Conservation (phyloP, 495 filamentous ascomycete species). For the Podospora conica region DNA sequence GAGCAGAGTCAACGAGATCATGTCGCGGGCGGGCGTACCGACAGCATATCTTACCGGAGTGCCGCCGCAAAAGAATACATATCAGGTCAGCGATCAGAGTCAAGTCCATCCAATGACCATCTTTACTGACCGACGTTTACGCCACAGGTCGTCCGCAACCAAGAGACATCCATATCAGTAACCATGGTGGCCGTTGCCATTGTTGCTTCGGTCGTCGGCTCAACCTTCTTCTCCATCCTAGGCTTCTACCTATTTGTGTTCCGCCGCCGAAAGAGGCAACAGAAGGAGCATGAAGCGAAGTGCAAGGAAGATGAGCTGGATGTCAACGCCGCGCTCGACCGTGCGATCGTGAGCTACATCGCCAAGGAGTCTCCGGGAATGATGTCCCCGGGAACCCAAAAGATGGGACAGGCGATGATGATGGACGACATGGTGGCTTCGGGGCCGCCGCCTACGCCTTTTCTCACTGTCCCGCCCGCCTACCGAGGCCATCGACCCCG, state of each 20-base stretch:
- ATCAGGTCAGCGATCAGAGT: conserved; percentile 5
- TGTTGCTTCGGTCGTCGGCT: conserved; percentile 18
- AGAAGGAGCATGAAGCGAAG: neutral
- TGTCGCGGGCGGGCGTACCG: conserved; percentile 1
- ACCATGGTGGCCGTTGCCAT: conserved; percentile 14
- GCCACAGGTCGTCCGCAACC: neutral
- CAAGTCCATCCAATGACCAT: neutral
- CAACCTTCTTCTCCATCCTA: conserved; percentile 19
- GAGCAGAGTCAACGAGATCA: conserved; percentile 9
- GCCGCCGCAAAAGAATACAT: neutral
- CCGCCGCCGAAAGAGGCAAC: conserved; percentile 15
- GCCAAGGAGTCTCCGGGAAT: conserved; percentile 21
- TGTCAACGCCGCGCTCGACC: conserved; percentile 22
- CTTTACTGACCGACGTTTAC: neutral
- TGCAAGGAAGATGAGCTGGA: conserved; percentile 18
- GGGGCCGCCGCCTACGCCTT: neutral
- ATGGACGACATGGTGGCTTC: conserved; percentile 2
- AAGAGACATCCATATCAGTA: conserved; percentile 4
- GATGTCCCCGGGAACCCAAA: conserved; percentile 1
- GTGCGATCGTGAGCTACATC: conserved; percentile 27
- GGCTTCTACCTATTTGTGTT: conserved; percentile 18
- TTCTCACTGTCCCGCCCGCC: neutral
- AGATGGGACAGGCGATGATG: neutral
- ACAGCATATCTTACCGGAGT: neutral
- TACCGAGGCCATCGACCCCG: neutral